Conservation (phyloP, 2,329 filamentous ascomycete species). For the Whalleya microplaca region DNA sequence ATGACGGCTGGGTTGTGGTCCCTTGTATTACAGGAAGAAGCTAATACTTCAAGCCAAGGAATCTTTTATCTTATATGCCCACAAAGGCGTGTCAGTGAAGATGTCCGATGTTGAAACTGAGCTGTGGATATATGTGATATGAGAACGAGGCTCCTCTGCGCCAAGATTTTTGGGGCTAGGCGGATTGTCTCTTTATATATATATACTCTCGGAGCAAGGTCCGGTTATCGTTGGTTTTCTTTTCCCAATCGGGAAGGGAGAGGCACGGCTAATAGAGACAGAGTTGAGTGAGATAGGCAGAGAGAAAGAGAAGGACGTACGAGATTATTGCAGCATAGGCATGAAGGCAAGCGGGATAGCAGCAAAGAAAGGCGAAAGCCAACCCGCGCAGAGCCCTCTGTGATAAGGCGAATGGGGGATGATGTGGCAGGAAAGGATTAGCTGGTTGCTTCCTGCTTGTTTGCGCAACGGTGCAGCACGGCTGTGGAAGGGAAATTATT, state of each 20-base stretch:
- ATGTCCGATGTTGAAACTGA: constrained; percentile 4
- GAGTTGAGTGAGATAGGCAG: background rate
- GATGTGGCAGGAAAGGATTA: constrained; percentile 39
- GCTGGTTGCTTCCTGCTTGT: constrained; percentile 31
- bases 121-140: constrained; percentile 11
- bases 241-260: constrained; percentile 25
- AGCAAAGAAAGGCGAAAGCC: constrained; percentile 1
- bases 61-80: background rate
- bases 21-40: constrained; percentile 7
- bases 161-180: constrained; percentile 9
- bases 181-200: background rate
- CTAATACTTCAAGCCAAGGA: constrained; percentile 7
- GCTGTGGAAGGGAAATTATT: constrained; percentile 38
- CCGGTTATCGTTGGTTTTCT: constrained; percentile 14
- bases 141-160: constrained; percentile 6
- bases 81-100: background rate
- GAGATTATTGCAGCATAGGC: constrained; percentile 15
- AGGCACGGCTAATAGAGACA: constrained; percentile 24
- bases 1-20: constrained; percentile 22
- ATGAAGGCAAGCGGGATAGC: constrained; percentile 12
- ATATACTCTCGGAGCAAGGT: constrained; percentile 17
- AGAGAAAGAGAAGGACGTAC: background rate
- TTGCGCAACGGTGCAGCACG: constrained; percentile 39
- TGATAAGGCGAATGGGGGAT: constrained; percentile 24
- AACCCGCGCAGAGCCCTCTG: constrained; percentile 18